Evolutionary conservation across 176 grass and related monocot genomes (phyloP).

Genomic region (Triticum aestivum): DNA sequence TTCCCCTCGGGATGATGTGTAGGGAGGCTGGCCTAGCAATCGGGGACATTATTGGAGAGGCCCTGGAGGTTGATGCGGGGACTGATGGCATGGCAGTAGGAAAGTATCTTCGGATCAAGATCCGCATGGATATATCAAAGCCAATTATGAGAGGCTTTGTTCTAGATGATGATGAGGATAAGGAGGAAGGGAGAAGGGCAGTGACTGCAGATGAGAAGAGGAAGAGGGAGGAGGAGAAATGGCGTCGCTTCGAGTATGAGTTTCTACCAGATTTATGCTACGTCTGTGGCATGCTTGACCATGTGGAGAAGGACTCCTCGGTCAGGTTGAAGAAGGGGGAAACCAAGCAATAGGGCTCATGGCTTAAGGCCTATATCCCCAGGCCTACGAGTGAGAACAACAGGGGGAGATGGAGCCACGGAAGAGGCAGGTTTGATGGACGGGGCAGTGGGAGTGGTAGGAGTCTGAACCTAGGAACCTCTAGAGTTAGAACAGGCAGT

Average conservation of each 20-base stretch:
- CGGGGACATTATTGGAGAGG: background rate
- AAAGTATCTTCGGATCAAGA: background rate
- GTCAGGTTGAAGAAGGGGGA: background rate
- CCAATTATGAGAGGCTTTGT: background rate
- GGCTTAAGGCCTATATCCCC: background rate
- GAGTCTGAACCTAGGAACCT: background rate
- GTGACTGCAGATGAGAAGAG: no score
- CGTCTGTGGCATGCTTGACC: background rate
- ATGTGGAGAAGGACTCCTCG: background rate
- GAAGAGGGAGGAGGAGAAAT: background rate
- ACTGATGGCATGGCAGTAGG: background rate
- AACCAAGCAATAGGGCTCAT: background rate
- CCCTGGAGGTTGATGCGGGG: background rate
- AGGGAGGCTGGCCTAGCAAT: no score
- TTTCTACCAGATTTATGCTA: background rate
- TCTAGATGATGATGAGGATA: background rate
- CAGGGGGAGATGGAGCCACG: background rate
- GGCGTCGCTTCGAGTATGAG: background rate
- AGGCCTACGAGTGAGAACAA: accelerated
- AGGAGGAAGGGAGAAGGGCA: no score
- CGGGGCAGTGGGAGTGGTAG: background rate
- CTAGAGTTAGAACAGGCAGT: background rate
- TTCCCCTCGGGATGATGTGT: background rate
- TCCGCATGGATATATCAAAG: background rate
- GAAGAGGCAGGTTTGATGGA: background rate